These are phyloP conservation scores for Chenopodium quinoa DNA, from an alignment of 148 eudicot species.

Conservation along the genomic window DNA sequence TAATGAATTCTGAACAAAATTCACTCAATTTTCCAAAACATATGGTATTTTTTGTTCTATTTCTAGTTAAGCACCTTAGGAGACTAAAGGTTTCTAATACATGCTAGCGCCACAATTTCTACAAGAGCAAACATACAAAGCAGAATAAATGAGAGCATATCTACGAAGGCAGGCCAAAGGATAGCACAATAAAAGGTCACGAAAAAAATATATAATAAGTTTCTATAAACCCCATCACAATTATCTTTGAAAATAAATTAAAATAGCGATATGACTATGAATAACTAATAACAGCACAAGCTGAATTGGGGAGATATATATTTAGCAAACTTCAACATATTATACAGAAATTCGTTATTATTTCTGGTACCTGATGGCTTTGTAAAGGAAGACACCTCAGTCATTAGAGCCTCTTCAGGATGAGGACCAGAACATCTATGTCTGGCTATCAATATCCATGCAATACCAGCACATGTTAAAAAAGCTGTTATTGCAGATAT, in stretches of 20 bases:
- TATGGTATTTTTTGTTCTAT: not conserved
- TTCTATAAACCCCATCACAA: not conserved
- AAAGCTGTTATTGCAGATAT: constrained; percentile 70
- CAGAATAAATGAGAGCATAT: not conserved
- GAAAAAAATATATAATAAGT: not conserved
- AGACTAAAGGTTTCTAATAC: not conserved
- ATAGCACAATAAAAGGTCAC: not conserved
- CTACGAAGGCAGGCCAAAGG: not conserved
- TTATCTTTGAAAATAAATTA: not conserved
- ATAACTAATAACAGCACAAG: not conserved
- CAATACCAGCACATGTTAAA: constrained; percentile 42
- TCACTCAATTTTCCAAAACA: not conserved
- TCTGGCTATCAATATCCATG: constrained; percentile 55
- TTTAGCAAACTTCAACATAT: not conserved
- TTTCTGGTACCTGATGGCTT: constrained; percentile 59
- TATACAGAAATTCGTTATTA: not conserved
- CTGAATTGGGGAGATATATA: not conserved
- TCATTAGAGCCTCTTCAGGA: constrained; percentile 28
- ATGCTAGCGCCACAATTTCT: not conserved
- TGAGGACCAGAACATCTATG: constrained; percentile 32
- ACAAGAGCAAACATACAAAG: not conserved
- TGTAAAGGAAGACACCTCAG: constrained; percentile 38
- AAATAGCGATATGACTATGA: not conserved
- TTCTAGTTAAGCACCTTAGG: too few species aligned
- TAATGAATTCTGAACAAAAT: not conserved